Evolutionary conservation across 2,329 filamentous ascomycete genomes (phyloP).

Genomic region (Lojkania enalia): DNA sequence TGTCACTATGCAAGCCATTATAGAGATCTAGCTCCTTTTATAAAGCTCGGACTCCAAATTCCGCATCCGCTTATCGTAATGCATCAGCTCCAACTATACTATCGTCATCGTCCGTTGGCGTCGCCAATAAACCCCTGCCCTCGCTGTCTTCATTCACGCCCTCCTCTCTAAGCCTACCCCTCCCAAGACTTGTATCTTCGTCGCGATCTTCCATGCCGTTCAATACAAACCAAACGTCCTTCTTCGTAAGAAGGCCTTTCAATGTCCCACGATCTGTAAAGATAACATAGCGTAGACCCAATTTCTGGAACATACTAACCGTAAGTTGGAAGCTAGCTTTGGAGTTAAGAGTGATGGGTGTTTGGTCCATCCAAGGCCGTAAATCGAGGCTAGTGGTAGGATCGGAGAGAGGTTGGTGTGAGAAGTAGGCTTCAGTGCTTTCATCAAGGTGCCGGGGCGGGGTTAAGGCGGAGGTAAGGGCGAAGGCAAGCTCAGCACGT

Average conservation of each 20-base stretch:
- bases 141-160: slow-evolving; percentile 40
- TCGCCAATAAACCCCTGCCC: slow-evolving; percentile 45
- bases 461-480: slow-evolving; percentile 66
- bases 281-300: slow-evolving; percentile 87
- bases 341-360: slow-evolving; percentile 84
- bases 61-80: too few relatives aligned
- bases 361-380: slow-evolving; percentile 98
- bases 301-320: slow-evolving; percentile 89
- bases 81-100: too few relatives aligned
- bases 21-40: too few relatives aligned
- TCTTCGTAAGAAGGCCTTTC: slow-evolving; percentile 89
- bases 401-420: slow-evolving; percentile 75
- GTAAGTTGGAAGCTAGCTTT: slow-evolving; percentile 80
- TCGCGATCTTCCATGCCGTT: slow-evolving; percentile 57
- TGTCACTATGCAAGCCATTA: too few relatives aligned
- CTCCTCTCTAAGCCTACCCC: slow-evolving; percentile 42
- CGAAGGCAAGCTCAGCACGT: slow-evolving; percentile 83
- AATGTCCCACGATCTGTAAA: slow-evolving; percentile 82
- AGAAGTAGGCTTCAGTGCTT: slow-evolving; percentile 81
- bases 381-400: slow-evolving; percentile 80
- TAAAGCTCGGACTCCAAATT: too few relatives aligned
- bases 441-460: slow-evolving; percentile 63
- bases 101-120: slow-evolving; percentile 27
- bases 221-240: slow-evolving; percentile 93
- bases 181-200: slow-evolving; percentile 21